Base-by-base conservation (phyloP, 1,139 yeast species). In the Starmera stellimalicola region DNA sequence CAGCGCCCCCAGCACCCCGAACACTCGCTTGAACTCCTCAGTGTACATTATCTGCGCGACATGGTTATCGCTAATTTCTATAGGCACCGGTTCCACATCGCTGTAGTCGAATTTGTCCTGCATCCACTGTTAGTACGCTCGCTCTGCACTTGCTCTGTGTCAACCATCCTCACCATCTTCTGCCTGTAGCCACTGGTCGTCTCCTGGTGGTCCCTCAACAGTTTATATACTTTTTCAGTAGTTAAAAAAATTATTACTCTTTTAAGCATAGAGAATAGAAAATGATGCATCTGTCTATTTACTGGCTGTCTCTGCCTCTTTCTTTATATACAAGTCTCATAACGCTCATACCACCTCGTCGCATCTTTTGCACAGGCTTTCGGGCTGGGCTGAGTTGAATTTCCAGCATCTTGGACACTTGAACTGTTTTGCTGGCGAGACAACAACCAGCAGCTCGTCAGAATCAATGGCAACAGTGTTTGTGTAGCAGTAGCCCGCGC, bases 331-430 rank as follows among this genome's bases (percentile, higher is more conserved):
- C 12, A 3, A n/a, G 7, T 22, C 12, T 22, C 11, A 22, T 14
- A n/a, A 22, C 12, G 25, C 12, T 22, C 25, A 22, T 8, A 56
- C 37, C 8, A 62, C 77, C 2, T 55, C 56, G 8, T 69, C 73
- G 58, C 97, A 88, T 45, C 93, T 71, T 0, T 39, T 38, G 54
- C 98, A 91, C 22, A 88, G 62, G 3, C 52, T 51, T 12, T 73
- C 75, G 30, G 68, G 75, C 1, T 43, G 48, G 0, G 53, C 54
- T 0, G 94, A 65, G 12, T 72, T 71, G 50, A 60, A 77, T 50
- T 84, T 84, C 98, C 98, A 91, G 56, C 98, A 91, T 51, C 98
- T 69, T 2, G 95, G 94, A 54, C 98, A 91, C 49, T 85, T 85
- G 34, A 60, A 58, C 5, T 59, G 51, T 0, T 57, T 42, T 0